These are phyloP conservation scores for Lactifluus piperatus DNA, from an alignment of 768 basidiomycete species.

Conservation along the genomic window DNA sequence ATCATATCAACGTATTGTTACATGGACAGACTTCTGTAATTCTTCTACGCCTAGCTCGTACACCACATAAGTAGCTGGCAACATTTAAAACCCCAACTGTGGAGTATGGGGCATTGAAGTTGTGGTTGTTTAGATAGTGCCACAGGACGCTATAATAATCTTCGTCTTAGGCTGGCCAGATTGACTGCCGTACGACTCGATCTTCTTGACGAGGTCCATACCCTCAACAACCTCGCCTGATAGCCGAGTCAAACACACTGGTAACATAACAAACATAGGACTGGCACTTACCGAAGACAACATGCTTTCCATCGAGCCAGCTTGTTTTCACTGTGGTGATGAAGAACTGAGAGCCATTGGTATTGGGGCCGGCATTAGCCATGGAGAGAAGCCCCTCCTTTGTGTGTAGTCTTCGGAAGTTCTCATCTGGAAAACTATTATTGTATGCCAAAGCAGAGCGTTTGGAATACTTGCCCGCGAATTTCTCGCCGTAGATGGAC, in stretches of 20 bases:
- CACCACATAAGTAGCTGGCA: slow-evolving; percentile 4
- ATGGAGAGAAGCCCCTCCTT: slow-evolving; percentile 63
- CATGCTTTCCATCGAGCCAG: slow-evolving; percentile 79
- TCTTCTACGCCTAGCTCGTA: slow-evolving; percentile 4
- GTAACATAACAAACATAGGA: background rate
- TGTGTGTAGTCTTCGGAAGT: slow-evolving; percentile 74
- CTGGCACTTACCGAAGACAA: slow-evolving; percentile 63
- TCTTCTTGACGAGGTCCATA: slow-evolving; percentile 40
- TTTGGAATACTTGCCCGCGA: slow-evolving; percentile 40
- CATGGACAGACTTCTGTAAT: background rate
- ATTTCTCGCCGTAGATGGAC: slow-evolving; percentile 67
- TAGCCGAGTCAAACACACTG: background rate
- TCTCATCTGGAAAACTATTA: slow-evolving; percentile 53
- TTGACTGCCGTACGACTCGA: slow-evolving; percentile 34
- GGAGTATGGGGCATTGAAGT: background rate
- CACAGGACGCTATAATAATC: slow-evolving; percentile 49
- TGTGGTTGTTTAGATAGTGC: slow-evolving; percentile 32
- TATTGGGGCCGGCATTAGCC: slow-evolving; percentile 76
- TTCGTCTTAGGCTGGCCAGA: slow-evolving; percentile 35
- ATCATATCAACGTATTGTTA: slow-evolving; percentile 4
- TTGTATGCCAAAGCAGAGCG: background rate
- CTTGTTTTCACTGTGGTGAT: slow-evolving; percentile 71
- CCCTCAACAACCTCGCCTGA: slow-evolving; percentile 61
- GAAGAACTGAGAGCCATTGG: slow-evolving; percentile 87
- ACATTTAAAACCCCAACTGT: background rate